phyloP scores from a whole-genome alignment of 2,329 filamentous ascomycete species.

The Fusarium buxicola region DNA sequence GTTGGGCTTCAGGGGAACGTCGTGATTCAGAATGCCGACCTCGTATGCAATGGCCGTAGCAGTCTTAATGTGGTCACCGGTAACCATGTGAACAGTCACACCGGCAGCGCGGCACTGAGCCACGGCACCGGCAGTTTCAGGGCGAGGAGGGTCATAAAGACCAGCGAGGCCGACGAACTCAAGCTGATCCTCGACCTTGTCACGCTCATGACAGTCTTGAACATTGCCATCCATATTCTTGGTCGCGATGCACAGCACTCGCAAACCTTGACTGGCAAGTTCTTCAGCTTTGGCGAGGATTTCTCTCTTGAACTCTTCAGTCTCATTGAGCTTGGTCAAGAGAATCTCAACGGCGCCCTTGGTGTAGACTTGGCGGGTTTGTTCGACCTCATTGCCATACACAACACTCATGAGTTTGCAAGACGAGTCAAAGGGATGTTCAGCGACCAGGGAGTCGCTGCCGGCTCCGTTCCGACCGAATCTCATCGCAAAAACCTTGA shows the following conservation, averaged over 20 bases:
- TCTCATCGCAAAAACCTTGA: slow-evolving; percentile 78
- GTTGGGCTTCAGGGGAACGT: slow-evolving; percentile 52
- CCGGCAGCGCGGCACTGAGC: slow-evolving; percentile 69
- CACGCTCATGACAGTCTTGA: slow-evolving; percentile 60
- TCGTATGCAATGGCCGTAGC: slow-evolving; percentile 74
- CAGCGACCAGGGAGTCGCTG: slow-evolving; percentile 65
- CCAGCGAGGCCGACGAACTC: slow-evolving; percentile 77
- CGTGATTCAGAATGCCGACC: slow-evolving; percentile 67
- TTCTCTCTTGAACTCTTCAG: slow-evolving; percentile 58
- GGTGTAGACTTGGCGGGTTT: slow-evolving; percentile 60
- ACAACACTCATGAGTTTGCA: slow-evolving; percentile 82
- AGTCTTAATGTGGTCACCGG: slow-evolving; percentile 76
- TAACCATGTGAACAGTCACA: slow-evolving; percentile 76
- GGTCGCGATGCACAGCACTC: slow-evolving; percentile 74
- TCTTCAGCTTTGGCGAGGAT: slow-evolving; percentile 64
- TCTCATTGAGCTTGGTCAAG: slow-evolving; percentile 62
- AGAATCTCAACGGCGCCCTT: slow-evolving; percentile 71
- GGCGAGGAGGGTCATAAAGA: slow-evolving; percentile 77
- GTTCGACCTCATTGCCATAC: slow-evolving; percentile 57
- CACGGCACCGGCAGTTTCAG: slow-evolving; percentile 73
- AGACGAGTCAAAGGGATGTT: slow-evolving; percentile 79
- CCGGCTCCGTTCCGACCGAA: slow-evolving; percentile 66
- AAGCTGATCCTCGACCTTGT: slow-evolving; percentile 66
- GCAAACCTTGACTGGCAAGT: slow-evolving; percentile 72
- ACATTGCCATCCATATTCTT: slow-evolving; percentile 55